phyloP scores from a whole-genome alignment of 176 grass and related monocot genomes.

The Melocanna baccifera region DNA sequence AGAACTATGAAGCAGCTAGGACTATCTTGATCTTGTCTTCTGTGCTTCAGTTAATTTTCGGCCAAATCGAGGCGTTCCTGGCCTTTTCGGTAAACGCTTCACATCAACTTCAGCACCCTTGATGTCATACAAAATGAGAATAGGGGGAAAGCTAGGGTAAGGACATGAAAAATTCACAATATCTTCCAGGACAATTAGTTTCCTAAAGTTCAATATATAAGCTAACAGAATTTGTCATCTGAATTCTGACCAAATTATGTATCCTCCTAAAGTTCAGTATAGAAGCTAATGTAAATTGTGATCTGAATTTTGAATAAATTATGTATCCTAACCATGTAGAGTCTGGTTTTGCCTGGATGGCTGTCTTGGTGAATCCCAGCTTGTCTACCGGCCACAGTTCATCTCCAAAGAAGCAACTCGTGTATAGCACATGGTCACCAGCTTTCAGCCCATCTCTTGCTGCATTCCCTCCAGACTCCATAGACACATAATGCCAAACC shows the following conservation, averaged over 20 bases:
- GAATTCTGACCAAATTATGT: too few species aligned
- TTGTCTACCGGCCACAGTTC: slow-evolving; percentile 97
- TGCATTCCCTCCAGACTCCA: slow-evolving; percentile 86
- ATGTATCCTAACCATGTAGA: slow-evolving; percentile 14
- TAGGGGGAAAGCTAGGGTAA: background rate
- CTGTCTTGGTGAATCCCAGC: slow-evolving; percentile 97
- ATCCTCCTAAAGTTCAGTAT: background rate
- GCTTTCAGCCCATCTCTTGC: slow-evolving; percentile 65
- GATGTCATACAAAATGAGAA: slow-evolving; percentile 11
- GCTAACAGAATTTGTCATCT: too few species aligned
- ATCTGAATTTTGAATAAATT: background rate
- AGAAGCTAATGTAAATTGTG: background rate
- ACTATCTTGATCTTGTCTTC: slow-evolving; percentile 48
- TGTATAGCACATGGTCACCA: slow-evolving; percentile 91
- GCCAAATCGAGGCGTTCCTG: slow-evolving; percentile 81
- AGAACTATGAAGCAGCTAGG: background rate
- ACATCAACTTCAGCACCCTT: slow-evolving; percentile 81
- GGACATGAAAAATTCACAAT: background rate
- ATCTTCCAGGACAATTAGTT: background rate
- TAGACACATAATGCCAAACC: slow-evolving; percentile 40
- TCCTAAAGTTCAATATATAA: background rate
- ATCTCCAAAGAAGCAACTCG: slow-evolving; percentile 93
- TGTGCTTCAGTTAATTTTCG: slow-evolving; percentile 75
- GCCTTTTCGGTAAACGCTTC: slow-evolving; percentile 81
- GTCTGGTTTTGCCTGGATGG: slow-evolving; percentile 94